phyloP scores from a whole-genome alignment of 805 yeast genomes.

The Suhomyces kilbournensis region DNA sequence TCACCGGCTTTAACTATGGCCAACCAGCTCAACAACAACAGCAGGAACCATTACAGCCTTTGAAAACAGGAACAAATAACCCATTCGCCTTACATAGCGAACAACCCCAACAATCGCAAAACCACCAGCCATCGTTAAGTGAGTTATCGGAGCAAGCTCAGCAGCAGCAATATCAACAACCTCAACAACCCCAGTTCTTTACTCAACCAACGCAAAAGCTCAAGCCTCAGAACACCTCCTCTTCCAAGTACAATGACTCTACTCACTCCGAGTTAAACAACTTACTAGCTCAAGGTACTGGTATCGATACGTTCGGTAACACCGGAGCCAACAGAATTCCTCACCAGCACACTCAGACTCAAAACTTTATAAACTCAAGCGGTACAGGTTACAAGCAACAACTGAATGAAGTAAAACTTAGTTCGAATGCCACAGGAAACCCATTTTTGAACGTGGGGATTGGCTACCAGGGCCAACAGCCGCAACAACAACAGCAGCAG shows the following conservation, averaged over 20 bases:
- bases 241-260: slow-evolving; percentile 39
- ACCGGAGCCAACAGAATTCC: slow-evolving; percentile 83
- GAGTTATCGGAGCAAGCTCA: slow-evolving; percentile 30
- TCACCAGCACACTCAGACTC: slow-evolving; percentile 84
- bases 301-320: slow-evolving; percentile 90
- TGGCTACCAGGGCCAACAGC: slow-evolving; percentile 26
- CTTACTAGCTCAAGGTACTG: slow-evolving; percentile 81
- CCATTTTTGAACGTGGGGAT: slow-evolving; percentile 67
- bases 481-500: slow-evolving; percentile 11
- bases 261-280: slow-evolving; percentile 67
- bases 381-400: slow-evolving; percentile 76
- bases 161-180: slow-evolving; percentile 20
- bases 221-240: slow-evolving; percentile 26
- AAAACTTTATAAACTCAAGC: slow-evolving; percentile 78
- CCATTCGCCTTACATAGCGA: slow-evolving; percentile 59
- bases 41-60: slow-evolving; percentile 46
- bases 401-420: slow-evolving; percentile 28
- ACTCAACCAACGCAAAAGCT: slow-evolving; percentile 22
- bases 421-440: slow-evolving; percentile 46
- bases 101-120: slow-evolving; percentile 15
- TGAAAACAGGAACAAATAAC: slow-evolving; percentile 71
- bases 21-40: slow-evolving; percentile 31
- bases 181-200: slow-evolving; percentile 9
- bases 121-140: slow-evolving; percentile 22
- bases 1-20: slow-evolving; percentile 28